phyloP scores from a whole-genome alignment of 345 rosid species.

The Arabis hirsuta region DNA sequence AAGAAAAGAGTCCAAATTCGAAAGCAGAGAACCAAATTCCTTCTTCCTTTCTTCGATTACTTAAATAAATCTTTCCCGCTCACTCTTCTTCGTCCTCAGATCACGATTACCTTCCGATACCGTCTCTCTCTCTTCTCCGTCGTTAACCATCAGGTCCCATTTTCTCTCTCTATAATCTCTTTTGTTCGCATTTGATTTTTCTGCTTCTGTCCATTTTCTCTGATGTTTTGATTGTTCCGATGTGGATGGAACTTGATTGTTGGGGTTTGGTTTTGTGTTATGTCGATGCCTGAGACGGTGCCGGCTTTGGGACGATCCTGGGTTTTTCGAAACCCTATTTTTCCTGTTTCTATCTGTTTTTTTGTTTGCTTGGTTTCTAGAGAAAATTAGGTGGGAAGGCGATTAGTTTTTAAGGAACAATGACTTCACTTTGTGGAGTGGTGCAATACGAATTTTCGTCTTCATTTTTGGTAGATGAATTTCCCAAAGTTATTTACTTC shows the following conservation, averaged over 20 bases:
- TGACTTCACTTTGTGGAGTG: background rate
- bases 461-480: background rate
- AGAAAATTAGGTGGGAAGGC: background rate
- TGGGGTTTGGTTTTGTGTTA: background rate
- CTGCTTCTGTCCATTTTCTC: background rate
- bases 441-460: slow-evolving; percentile 7
- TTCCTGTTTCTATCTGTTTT: background rate
- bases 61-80: slow-evolving; percentile 45
- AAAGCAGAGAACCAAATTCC: slow-evolving; percentile 29
- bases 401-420: background rate
- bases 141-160: slow-evolving; percentile 49
- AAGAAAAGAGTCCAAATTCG: slow-evolving; percentile 25
- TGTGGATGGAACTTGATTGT: background rate
- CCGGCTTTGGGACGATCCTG: background rate
- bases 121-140: slow-evolving; percentile 34
- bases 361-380: background rate
- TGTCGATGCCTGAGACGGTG: background rate
- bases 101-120: slow-evolving; percentile 11
- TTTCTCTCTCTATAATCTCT: slow-evolving; percentile 3
- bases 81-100: slow-evolving; percentile 25
- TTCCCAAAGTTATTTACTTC: slow-evolving; percentile 30
- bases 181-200: background rate
- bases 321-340: slow-evolving; percentile 21
- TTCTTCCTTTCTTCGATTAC: background rate
- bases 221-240: slow-evolving; percentile 3